Percentiles rank a stretch among this genome's conserved stretches.
These are phyloP conservation scores for Suillus spraguei DNA, from an alignment of 768 basidiomycete species.

Conservation along the genomic window DNA sequence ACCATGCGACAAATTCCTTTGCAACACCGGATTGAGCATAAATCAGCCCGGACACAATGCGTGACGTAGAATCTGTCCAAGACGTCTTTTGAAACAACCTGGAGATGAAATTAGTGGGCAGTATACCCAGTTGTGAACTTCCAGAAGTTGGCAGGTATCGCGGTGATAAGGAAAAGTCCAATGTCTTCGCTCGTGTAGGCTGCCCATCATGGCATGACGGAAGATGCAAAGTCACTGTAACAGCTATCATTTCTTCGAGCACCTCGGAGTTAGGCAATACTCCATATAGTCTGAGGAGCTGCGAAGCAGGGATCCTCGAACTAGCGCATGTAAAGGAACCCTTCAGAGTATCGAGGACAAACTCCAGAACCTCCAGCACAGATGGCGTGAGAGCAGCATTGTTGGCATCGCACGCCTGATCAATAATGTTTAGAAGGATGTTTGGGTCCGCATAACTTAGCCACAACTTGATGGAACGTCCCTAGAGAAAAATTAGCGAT, in stretches of 20 bases:
- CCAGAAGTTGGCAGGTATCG: not conserved
- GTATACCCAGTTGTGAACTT: conserved; percentile 9
- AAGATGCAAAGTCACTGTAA: conserved; percentile 38
- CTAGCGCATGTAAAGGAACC: conserved; percentile 7
- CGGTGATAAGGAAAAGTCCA: conserved; percentile 11
- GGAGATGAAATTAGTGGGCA: conserved; percentile 29
- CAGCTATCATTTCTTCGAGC: conserved; percentile 53
- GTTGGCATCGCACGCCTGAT: conserved; percentile 23
- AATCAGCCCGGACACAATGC: conserved; percentile 44
- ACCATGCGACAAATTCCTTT: conserved; percentile 35
- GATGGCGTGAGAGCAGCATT: conserved; percentile 13
- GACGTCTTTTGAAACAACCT: conserved; percentile 42
- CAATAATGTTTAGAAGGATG: conserved; percentile 48
- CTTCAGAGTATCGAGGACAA: conserved; percentile 33
- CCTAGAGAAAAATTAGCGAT: not conserved
- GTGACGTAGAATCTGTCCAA: conserved; percentile 48
- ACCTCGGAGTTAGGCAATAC: conserved; percentile 36
- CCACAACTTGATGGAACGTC: conserved; percentile 46
- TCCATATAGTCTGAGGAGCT: conserved; percentile 41
- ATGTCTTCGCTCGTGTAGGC: conserved; percentile 13
- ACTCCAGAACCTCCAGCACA: conserved; percentile 41
- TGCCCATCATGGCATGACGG: conserved; percentile 32
- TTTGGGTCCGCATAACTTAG: conserved; percentile 50
- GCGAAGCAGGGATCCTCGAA: conserved; percentile 31
- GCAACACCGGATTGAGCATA: conserved; percentile 31